Evolutionary conservation across 1,139 yeast species (phyloP), one percentile per base, ranked within the genome.

Genomic region (Tardiomyces depauwii): DNA sequence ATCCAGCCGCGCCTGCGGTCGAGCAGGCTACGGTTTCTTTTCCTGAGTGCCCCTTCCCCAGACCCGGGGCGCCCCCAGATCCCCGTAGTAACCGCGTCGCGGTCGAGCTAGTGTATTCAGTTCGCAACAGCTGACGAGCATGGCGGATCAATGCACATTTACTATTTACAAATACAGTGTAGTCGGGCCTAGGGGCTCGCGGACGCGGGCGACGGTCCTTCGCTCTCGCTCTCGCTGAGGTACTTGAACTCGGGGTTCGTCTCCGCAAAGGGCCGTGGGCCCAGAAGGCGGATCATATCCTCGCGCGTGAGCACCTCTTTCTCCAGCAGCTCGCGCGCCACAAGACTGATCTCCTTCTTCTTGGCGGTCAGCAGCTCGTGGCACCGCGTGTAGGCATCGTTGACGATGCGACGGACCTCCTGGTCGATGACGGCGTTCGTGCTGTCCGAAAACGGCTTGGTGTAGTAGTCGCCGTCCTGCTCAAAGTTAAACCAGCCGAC

Each of bases 201-300:
- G n/a, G n/a, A n/a, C n/a, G n/a, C n/a, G n/a, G n/a, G n/a, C n/a
- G n/a, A n/a, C n/a, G n/a, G n/a, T n/a, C n/a, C n/a, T n/a, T n/a
- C 18, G 18, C 16, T 16, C n/a, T n/a, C 25, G 25, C 7, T 5
- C 25, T 21, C 25, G 25, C 25, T 21, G 25, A 72, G 63, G 61
- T 91, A 91, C 64, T 89, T 88, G 67, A 89, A 89, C 2, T 96
- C 96, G 58, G 87, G 96, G 58, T 88, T 88, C 55, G 78, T 78
- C 61, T 88, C 96, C 6, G 85, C 82, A 73, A 82, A 89, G 12
- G 96, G 96, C 53, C 97, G 76, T 56, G 84, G 82, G 1, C 97
- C 97, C 45, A 89, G 72, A 45, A 89, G 65, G 53, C 88, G 72
- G 50, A 87, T 79, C 91, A 89, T 86, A 63, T 89, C 97, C 54